A percentile compares a stretch with the other conserved stretches of the same genome.
Evolutionary conservation across 805 yeast species (phyloP).

Genomic region (Cyberlindnera samutprakarnensis): DNA sequence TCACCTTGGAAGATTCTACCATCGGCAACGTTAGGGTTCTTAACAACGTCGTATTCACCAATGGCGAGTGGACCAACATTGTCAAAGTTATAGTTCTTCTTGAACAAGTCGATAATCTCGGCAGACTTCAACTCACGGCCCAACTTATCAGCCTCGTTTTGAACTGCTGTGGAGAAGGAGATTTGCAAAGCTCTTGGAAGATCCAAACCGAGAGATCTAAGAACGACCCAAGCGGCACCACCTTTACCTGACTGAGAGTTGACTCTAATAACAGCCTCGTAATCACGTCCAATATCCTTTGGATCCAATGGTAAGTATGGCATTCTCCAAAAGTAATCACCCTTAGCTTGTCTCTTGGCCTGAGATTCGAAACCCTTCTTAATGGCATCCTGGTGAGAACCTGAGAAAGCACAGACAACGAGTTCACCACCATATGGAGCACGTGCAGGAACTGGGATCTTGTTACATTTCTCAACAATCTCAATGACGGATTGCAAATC

Average conservation of each 20-base stretch:
- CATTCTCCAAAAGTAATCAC: constrained; percentile 52
- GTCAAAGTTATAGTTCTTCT: constrained; percentile 45
- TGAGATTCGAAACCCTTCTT: constrained; percentile 56
- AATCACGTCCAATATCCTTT: constrained; percentile 70
- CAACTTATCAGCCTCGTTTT: constrained; percentile 50
- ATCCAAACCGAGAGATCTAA: constrained; percentile 64
- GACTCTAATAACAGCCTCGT: constrained; percentile 78
- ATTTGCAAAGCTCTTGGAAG: constrained; percentile 68
- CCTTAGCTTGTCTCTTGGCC: constrained; percentile 40
- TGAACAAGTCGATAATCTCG: constrained; percentile 55
- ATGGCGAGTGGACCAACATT: constrained; percentile 28
- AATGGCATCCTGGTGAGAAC: constrained; percentile 67
- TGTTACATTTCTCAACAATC: constrained; percentile 68
- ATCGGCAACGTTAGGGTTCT: constrained; percentile 27
- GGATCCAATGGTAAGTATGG: constrained; percentile 81
- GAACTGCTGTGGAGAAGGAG: constrained; percentile 58
- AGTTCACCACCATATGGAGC: constrained; percentile 78
- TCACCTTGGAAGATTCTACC: constrained; percentile 37
- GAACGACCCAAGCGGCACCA: constrained; percentile 79
- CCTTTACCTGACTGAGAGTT: constrained; percentile 87
- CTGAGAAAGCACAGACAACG: constrained; percentile 74
- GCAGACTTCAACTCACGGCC: constrained; percentile 66
- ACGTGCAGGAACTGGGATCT: constrained; percentile 65
- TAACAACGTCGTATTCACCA: constrained; percentile 34
- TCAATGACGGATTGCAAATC: constrained; percentile 61